phyloP scores from a whole-genome alignment of 2,329 filamentous ascomycete genomes.

The Fulvia fulva region DNA sequence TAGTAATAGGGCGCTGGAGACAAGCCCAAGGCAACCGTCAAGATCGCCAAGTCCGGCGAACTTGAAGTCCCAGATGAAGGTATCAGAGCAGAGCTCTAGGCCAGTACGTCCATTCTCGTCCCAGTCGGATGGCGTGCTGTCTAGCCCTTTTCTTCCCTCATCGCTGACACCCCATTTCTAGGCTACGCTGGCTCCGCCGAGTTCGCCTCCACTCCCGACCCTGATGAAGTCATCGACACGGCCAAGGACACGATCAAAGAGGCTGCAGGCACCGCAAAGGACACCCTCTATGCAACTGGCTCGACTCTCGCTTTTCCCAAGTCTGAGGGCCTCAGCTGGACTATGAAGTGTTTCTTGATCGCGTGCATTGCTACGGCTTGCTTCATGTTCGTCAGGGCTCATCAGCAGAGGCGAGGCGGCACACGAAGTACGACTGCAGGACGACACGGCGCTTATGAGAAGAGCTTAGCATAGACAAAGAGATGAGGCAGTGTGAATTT shows the following conservation, averaged over 20 bases:
- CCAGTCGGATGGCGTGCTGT: not conserved
- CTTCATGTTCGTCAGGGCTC: constrained; percentile 25
- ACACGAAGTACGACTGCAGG: constrained; percentile 15
- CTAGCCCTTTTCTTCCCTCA: not conserved
- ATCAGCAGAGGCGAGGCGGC: constrained; percentile 14
- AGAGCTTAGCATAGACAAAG: constrained; percentile 13
- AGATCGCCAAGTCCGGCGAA: constrained; percentile 80
- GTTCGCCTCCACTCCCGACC: constrained; percentile 38
- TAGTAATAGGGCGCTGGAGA: constrained; percentile 50
- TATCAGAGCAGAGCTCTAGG: constrained; percentile 86
- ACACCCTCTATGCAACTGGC: not conserved
- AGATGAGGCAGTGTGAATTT: not conserved
- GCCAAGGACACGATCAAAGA: constrained; percentile 15
- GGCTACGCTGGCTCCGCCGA: constrained; percentile 44
- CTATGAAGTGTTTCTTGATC: constrained; percentile 45
- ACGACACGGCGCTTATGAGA: constrained; percentile 27
- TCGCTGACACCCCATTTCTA: constrained; percentile 23
- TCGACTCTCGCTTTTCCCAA: constrained; percentile 15
- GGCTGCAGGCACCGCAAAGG: constrained; percentile 1
- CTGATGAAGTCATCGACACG: constrained; percentile 35
- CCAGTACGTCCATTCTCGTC: constrained; percentile 25
- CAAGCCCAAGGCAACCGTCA: constrained; percentile 66
- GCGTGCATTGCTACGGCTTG: constrained; percentile 43
- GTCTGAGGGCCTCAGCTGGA: constrained; percentile 38
- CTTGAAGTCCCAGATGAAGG: constrained; percentile 80